Percentiles rank a stretch among this genome's conserved stretches.
These are phyloP conservation scores for Lasiosphaeriaceae sp. DNA, from an alignment of 495 filamentous ascomycete species.

Conservation along the genomic window DNA sequence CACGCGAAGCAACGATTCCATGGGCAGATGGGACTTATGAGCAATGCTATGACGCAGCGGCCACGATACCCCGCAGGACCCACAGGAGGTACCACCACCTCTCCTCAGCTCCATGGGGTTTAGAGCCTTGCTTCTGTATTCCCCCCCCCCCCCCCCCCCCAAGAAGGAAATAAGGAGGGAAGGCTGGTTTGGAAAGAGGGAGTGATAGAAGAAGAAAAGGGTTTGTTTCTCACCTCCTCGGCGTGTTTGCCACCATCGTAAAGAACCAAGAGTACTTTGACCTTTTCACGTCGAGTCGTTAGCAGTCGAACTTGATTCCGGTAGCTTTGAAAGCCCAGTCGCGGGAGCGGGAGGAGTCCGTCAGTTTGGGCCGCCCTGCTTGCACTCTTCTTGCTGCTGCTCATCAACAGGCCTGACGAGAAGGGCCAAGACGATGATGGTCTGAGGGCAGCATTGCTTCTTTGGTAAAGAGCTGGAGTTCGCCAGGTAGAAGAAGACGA, in stretches of 20 bases:
- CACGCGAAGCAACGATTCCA: neutral
- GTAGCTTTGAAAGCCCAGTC: neutral
- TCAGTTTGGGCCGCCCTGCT: neutral
- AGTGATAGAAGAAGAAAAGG: constrained; percentile 2
- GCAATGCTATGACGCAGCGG: neutral
- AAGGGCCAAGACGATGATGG: constrained; percentile 7
- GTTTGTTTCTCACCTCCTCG: constrained; percentile 39
- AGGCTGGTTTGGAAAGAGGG: constrained; percentile 3
- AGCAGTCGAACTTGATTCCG: constrained; percentile 31
- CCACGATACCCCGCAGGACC: neutral
- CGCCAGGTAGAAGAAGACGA: constrained; percentile 19
- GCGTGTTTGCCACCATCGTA: constrained; percentile 54
- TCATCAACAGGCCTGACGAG: neutral
- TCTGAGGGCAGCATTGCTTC: constrained; percentile 11
- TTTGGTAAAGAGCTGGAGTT: neutral
- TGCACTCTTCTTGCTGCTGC: constrained; percentile 21
- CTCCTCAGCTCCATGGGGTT: neutral
- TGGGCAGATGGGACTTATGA: no score
- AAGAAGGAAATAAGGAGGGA: neutral
- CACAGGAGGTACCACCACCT: neutral
- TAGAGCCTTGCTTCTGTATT: neutral
- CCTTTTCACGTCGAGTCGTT: constrained; percentile 48
- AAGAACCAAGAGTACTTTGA: constrained; percentile 54
- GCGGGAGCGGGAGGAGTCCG: neutral
- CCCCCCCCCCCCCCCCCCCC: neutral